phyloP scores from a whole-genome alignment of 345 rosid species.

The Camelina sativa region DNA sequence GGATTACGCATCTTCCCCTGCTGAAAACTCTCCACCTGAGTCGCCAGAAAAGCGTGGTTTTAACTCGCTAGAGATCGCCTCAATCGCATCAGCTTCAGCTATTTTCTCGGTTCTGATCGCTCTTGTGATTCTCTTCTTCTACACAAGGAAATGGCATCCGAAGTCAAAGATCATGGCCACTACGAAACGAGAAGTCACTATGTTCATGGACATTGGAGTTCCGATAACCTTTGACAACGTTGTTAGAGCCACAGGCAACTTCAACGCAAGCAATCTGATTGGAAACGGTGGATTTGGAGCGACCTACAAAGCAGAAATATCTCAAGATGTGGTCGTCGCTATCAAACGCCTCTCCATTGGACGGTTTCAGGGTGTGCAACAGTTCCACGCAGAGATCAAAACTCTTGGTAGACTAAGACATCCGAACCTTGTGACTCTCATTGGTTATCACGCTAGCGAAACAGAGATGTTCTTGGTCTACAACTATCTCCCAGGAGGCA shows the following conservation, averaged over 20 bases:
- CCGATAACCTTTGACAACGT: constrained; percentile 58
- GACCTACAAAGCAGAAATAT: constrained; percentile 66
- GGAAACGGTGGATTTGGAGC: constrained; percentile 75
- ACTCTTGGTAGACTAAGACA: constrained; percentile 62
- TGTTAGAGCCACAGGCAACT: constrained; percentile 62
- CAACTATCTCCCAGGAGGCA: constrained; percentile 67
- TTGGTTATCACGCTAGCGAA: constrained; percentile 69
- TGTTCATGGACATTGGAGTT: constrained; percentile 59
- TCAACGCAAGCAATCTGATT: constrained; percentile 56
- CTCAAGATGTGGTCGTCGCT: constrained; percentile 56
- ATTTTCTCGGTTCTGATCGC: constrained; percentile 64
- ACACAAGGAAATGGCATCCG: constrained; percentile 56
- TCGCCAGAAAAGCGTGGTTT: constrained; percentile 32
- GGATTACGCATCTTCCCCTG: constrained; percentile 42
- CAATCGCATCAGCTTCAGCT: constrained; percentile 64
- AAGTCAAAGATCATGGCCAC: constrained; percentile 50
- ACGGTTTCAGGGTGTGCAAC: constrained; percentile 63
- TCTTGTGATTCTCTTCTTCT: constrained; percentile 57
- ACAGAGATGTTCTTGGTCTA: constrained; percentile 67
- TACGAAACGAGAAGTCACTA: constrained; percentile 51
- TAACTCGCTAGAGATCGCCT: constrained; percentile 64
- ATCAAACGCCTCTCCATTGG: constrained; percentile 61
- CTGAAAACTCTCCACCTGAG: constrained; percentile 38
- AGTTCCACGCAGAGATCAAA: constrained; percentile 65
- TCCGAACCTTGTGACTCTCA: constrained; percentile 59